Evolutionary conservation across 192 early-diverging fungal species (phyloP).

Genomic region (Coemansia erecta): DNA sequence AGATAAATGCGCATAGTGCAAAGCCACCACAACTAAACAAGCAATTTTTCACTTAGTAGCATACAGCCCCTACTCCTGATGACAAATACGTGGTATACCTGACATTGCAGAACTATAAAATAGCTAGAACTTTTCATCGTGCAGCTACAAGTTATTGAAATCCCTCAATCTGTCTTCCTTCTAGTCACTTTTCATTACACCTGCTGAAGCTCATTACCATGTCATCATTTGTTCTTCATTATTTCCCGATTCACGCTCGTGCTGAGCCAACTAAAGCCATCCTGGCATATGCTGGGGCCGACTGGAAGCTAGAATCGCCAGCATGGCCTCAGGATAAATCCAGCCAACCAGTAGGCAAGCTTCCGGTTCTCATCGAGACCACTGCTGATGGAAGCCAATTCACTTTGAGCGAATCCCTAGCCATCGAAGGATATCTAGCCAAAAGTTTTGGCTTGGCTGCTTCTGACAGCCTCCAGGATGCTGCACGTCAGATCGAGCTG

Average conservation of each 20-base stretch:
- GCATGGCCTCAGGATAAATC: constrained; percentile 50
- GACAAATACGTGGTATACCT: too few species aligned
- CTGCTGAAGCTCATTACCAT: too few species aligned
- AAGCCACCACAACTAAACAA: too few species aligned
- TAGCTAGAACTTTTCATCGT: too few species aligned
- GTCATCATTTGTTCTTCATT: constrained; percentile 8
- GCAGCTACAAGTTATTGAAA: too few species aligned
- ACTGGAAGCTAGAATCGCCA: constrained; percentile 23
- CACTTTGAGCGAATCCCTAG: constrained; percentile 38
- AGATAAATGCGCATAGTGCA: too few species aligned
- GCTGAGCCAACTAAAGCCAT: constrained; percentile 31
- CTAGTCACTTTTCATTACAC: too few species aligned
- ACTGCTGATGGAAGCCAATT: constrained; percentile 17
- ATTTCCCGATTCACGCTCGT: constrained; percentile 31
- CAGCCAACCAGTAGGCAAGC: constrained; percentile 48
- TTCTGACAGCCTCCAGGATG: constrained; percentile 12
- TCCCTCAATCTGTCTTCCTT: too few species aligned
- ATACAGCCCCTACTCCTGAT: too few species aligned
- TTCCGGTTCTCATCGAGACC: constrained; percentile 53
- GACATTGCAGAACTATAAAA: too few species aligned
- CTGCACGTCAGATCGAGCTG: constrained; percentile 30
- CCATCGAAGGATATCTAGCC: constrained; percentile 55
- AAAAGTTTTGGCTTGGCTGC: constrained; percentile 37
- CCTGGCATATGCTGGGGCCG: constrained; percentile 37
- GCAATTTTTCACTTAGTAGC: too few species aligned